Base-by-base conservation (phyloP, 495 filamentous ascomycete species). In the Emericellopsis terricola region DNA sequence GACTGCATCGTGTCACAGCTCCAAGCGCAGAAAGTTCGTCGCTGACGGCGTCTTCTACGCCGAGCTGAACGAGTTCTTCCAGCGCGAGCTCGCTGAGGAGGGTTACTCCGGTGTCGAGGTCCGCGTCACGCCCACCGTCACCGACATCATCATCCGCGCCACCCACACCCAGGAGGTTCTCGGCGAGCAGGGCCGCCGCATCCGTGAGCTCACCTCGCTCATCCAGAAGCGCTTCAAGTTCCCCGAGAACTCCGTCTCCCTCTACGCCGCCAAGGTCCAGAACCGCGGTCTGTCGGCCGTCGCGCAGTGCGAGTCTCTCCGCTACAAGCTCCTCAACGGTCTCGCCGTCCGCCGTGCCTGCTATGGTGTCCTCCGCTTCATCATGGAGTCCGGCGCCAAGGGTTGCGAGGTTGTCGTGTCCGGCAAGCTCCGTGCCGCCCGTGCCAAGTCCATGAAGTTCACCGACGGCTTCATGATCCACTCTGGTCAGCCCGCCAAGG, bases 211-310 rank as follows among this genome's bases (percentile, higher is more conserved):
- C 65, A 97, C 89, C 53, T 93, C 83, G 44, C 80, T 97, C 56
- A 94, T 97, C 73, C 91, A 96, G 71, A 96, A 97, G 77, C 84
- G 89, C 47, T 97, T 96, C 81, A 94, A 94, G 72, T 97, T 97
- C 74, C 86, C 89, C 57, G 89, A 94, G 71, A 94, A 96, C 79
- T 89, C 81, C 50, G 89, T 97, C 60, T 94, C 89, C 39, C 83
- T 97, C 54, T 97, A 96, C 61, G 89, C 89, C 61, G 91, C 89
- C 60, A 97, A 97, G 76, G 89, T 97, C 56, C 91, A 96, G 73
- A 94, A 93, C 72, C 86, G 89, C 50, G 89, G 89, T 80, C 83
- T 97, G 41, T 94, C 85, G 50, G 89, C 89, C 54, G 89, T 97
- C 60, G 89, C 89, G 57, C 89, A 97, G 73, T 97, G 89, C 80